Percentiles rank a stretch among this genome's conserved stretches.
Conservation (phyloP, 2,329 filamentous ascomycete species). For the Blastomyces emzantsi region DNA sequence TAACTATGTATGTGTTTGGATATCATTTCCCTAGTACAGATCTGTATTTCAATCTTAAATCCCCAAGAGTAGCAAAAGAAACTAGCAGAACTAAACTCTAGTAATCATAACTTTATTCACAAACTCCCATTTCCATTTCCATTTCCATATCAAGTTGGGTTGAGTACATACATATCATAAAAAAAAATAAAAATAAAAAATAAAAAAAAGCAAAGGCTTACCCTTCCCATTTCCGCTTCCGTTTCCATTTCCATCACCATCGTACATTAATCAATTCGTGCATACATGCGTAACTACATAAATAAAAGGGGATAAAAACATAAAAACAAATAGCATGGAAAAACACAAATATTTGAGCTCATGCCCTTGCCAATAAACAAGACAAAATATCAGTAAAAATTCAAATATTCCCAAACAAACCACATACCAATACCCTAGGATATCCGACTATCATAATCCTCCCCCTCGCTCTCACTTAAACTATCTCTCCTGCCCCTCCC, state of each 20-base stretch:
- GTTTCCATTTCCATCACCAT: not conserved
- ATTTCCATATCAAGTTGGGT: too few species aligned
- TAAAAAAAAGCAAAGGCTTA: too few species aligned
- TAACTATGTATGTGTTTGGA: too few species aligned
- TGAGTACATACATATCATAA: too few species aligned
- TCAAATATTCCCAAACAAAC: not conserved
- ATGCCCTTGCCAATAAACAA: not conserved
- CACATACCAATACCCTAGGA: not conserved
- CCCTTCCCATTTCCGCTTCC: not conserved
- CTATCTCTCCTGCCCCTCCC: constrained; percentile 42
- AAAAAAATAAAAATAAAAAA: too few species aligned
- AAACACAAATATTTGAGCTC: not conserved
- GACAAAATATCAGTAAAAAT: not conserved
- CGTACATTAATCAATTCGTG: not conserved
- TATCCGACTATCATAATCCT: constrained; percentile 24
- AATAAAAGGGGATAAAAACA: not conserved
- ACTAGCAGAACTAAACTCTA: too few species aligned
- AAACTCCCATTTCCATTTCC: too few species aligned
- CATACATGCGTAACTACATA: constrained; percentile 5
- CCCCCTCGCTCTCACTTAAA: constrained; percentile 46
- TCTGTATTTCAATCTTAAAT: too few species aligned
- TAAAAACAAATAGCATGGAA: not conserved
- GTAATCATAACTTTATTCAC: too few species aligned
- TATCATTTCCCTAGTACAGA: too few species aligned
- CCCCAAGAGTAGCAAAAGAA: too few species aligned